These are phyloP conservation scores for Kuraishia cidri DNA, from an alignment of 805 yeast genomes.

Conservation along the genomic window DNA sequence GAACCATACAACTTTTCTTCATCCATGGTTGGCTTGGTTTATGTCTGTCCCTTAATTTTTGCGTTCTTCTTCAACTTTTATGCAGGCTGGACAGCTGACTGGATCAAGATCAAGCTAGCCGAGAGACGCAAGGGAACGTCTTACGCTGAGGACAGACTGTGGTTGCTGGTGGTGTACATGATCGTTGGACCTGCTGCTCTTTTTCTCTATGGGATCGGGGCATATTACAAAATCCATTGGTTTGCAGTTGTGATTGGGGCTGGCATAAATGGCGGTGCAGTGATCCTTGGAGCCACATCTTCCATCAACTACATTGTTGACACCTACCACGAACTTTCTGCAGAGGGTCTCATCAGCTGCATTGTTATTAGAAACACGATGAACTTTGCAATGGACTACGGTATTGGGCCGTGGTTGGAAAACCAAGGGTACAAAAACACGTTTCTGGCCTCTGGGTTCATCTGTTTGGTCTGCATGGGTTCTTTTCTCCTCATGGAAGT, in stretches of 20 bases:
- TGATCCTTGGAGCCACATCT: slow-evolving; percentile 41
- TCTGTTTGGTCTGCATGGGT: slow-evolving; percentile 37
- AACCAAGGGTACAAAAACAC: slow-evolving; percentile 45
- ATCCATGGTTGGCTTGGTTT: slow-evolving; percentile 38
- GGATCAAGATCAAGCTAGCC: slow-evolving; percentile 38
- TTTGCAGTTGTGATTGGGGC: slow-evolving; percentile 43
- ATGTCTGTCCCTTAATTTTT: slow-evolving; percentile 44
- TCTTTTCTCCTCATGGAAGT: slow-evolving; percentile 30
- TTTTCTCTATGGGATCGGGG: slow-evolving; percentile 59
- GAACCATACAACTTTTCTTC: slow-evolving; percentile 43
- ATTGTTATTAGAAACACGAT: slow-evolving; percentile 47
- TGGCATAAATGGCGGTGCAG: slow-evolving; percentile 47
- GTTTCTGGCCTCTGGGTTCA: slow-evolving; percentile 45
- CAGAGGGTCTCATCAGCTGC: slow-evolving; percentile 48
- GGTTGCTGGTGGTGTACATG: slow-evolving; percentile 37
- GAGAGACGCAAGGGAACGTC: slow-evolving; percentile 39
- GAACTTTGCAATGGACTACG: slow-evolving; percentile 53
- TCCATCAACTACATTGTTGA: slow-evolving; percentile 49
- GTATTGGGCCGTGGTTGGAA: slow-evolving; percentile 47
- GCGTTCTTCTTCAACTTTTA: slow-evolving; percentile 31
- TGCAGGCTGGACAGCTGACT: slow-evolving; percentile 43
- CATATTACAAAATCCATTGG: slow-evolving; percentile 46
- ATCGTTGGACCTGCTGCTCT: slow-evolving; percentile 46
- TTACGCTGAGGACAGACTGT: slow-evolving; percentile 49
- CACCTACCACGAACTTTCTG: slow-evolving; percentile 41